phyloP scores from a whole-genome alignment of 345 rosid genomes.

The Xanthoceras sorbifolium region DNA sequence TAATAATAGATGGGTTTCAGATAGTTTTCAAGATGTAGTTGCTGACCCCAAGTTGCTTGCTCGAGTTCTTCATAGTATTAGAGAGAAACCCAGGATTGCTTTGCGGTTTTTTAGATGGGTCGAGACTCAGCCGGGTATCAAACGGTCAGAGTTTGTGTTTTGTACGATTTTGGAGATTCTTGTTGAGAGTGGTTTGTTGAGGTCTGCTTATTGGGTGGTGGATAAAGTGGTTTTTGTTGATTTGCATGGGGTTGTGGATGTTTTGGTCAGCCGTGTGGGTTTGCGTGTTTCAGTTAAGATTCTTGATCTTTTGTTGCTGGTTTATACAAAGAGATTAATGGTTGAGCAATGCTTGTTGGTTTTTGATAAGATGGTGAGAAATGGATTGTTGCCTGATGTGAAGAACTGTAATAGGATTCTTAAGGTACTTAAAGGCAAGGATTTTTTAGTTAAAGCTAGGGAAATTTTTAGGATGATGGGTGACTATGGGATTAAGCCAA shows the following conservation, averaged over 20 bases:
- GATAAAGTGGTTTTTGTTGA: slow-evolving; percentile 43
- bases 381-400: slow-evolving; percentile 56
- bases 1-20: slow-evolving; percentile 43
- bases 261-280: slow-evolving; percentile 38
- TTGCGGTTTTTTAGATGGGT: slow-evolving; percentile 60
- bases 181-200: slow-evolving; percentile 47
- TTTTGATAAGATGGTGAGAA: slow-evolving; percentile 59
- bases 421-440: slow-evolving; percentile 53
- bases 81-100: slow-evolving; percentile 55
- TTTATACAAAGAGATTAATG: slow-evolving; percentile 56
- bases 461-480: slow-evolving; percentile 54
- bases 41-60: slow-evolving; percentile 52
- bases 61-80: slow-evolving; percentile 47
- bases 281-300: slow-evolving; percentile 37
- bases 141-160: slow-evolving; percentile 41
- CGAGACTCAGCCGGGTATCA: slow-evolving; percentile 49
- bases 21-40: slow-evolving; percentile 43
- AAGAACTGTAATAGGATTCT: slow-evolving; percentile 67
- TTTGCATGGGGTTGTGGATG: slow-evolving; percentile 58
- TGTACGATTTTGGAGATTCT: slow-evolving; percentile 57
- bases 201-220: slow-evolving; percentile 53
- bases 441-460: slow-evolving; percentile 31
- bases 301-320: slow-evolving; percentile 58
- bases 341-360: slow-evolving; percentile 47
- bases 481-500: slow-evolving; percentile 52